These are phyloP conservation scores for Phaeotremella skinneri DNA, from an alignment of 768 basidiomycete genomes.

Conservation along the genomic window DNA sequence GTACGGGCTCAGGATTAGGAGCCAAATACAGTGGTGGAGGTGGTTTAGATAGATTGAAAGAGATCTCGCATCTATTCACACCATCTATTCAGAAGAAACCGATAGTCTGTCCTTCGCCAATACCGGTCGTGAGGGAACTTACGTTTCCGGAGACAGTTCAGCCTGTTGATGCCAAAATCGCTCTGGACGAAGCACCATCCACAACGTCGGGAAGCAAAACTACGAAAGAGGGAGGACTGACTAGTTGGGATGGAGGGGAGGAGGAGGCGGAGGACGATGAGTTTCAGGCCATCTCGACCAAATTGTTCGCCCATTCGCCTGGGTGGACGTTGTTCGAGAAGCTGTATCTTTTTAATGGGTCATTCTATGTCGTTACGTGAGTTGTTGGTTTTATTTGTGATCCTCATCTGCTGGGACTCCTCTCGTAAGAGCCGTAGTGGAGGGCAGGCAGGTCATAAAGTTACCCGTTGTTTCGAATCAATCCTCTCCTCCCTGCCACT, in stretches of 20 bases:
- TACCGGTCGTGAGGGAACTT: neutral
- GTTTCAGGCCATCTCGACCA: slow-evolving; percentile 21
- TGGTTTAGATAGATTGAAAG: neutral
- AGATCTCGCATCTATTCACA: neutral
- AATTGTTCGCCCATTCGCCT: slow-evolving; percentile 35
- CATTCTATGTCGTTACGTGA: slow-evolving; percentile 48
- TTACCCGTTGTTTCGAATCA: too few species aligned
- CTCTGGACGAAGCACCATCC: neutral
- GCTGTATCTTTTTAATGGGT: slow-evolving; percentile 45
- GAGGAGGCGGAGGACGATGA: slow-evolving; percentile 36
- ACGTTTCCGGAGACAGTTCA: neutral
- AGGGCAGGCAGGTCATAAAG: too few species aligned
- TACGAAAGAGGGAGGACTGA: neutral
- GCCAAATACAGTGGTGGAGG: too few species aligned
- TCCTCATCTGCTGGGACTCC: neutral
- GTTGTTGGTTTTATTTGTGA: slow-evolving; percentile 7
- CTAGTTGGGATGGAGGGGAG: slow-evolving; percentile 28
- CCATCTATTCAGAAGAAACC: neutral
- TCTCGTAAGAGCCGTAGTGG: too few species aligned
- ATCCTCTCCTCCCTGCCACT: too few species aligned
- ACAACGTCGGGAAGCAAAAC: neutral
- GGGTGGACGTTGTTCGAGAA: slow-evolving; percentile 49
- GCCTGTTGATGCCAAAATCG: neutral
- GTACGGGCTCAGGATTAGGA: too few species aligned
- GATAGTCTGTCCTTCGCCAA: neutral